A percentile compares a stretch with the other conserved stretches of the same genome.
Evolutionary conservation across 129 eudicot species (phyloP).

Genomic region (Rutidosis leptorrhynchoides): DNA sequence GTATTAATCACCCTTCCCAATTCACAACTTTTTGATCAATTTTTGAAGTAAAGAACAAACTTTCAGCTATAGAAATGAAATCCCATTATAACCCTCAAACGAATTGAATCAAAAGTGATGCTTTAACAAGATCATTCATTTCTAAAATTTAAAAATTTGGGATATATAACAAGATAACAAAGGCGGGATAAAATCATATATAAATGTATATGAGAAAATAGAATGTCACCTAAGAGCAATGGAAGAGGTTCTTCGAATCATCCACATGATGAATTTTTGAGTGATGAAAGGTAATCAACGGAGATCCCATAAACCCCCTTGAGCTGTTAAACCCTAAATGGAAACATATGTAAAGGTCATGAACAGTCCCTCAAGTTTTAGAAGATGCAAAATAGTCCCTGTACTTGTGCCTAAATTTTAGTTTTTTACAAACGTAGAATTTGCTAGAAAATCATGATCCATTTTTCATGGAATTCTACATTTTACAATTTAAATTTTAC

Average conservation of each 20-base stretch:
- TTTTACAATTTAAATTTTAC: too few species aligned
- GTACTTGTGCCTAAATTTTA: neutral
- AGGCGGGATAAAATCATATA: neutral
- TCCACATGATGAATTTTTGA: conserved; percentile 26
- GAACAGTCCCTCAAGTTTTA: neutral
- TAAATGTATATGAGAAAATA: neutral
- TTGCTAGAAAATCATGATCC: neutral
- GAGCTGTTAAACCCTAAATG: conserved; percentile 30
- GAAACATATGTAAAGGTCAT: neutral
- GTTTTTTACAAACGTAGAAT: neutral
- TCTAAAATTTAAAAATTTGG: conserved; percentile 10
- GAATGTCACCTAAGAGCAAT: conserved; percentile 22
- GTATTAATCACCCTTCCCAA: neutral
- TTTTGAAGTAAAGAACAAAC: neutral
- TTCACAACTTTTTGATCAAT: neutral
- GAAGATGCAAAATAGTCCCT: neutral
- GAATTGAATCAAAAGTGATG: neutral
- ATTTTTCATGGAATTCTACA: neutral
- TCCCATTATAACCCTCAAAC: conserved; percentile 1
- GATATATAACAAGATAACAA: neutral
- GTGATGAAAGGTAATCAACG: neutral
- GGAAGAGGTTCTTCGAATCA: conserved; percentile 28
- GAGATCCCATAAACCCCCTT: conserved; percentile 28
- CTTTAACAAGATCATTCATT: conserved; percentile 6
- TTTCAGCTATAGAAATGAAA: neutral